phyloP scores from a whole-genome alignment of 768 basidiomycete species.

The Calocybe gangraenosa region DNA sequence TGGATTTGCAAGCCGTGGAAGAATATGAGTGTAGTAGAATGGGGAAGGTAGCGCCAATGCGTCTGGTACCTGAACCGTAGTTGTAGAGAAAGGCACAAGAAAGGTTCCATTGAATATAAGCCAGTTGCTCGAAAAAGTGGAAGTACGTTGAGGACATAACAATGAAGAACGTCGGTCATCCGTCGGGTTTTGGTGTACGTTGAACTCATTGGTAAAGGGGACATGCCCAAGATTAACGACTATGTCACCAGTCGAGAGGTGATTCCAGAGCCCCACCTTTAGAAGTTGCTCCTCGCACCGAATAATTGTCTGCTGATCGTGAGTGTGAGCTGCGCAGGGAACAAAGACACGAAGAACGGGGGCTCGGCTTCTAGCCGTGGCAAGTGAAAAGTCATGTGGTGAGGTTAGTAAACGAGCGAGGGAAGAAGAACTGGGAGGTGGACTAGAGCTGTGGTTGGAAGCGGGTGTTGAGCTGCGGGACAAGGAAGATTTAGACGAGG shows the following conservation, averaged over 20 bases:
- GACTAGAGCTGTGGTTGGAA: slow-evolving; percentile 7
- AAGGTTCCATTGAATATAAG: slow-evolving; percentile 66
- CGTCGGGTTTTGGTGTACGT: background rate
- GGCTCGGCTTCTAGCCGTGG: slow-evolving; percentile 62
- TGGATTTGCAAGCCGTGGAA: slow-evolving; percentile 33
- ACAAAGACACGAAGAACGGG: slow-evolving; percentile 63
- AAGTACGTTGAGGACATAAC: slow-evolving; percentile 4
- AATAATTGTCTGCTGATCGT: slow-evolving; percentile 36
- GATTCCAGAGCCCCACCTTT: slow-evolving; percentile 64
- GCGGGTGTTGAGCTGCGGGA: slow-evolving; percentile 14
- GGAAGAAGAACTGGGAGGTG: slow-evolving; percentile 2
- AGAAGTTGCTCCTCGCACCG: slow-evolving; percentile 68
- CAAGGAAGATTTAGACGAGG: slow-evolving; percentile 14
- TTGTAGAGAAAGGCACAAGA: slow-evolving; percentile 51
- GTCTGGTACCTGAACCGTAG: slow-evolving; percentile 48
- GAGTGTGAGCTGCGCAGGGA: slow-evolving; percentile 57
- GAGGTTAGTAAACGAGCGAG: slow-evolving; percentile 6
- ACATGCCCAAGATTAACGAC: slow-evolving; percentile 81
- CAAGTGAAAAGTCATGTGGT: slow-evolving; percentile 54
- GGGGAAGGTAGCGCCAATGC: slow-evolving; percentile 68
- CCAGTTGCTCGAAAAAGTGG: slow-evolving; percentile 43
- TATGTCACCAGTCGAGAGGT: slow-evolving; percentile 74
- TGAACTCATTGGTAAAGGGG: slow-evolving; percentile 37
- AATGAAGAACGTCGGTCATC: slow-evolving; percentile 4
- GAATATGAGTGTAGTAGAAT: slow-evolving; percentile 71